Conservation (phyloP, 2,329 filamentous ascomycete genomes). For the Lasiodiplodia hormozganensis region DNA sequence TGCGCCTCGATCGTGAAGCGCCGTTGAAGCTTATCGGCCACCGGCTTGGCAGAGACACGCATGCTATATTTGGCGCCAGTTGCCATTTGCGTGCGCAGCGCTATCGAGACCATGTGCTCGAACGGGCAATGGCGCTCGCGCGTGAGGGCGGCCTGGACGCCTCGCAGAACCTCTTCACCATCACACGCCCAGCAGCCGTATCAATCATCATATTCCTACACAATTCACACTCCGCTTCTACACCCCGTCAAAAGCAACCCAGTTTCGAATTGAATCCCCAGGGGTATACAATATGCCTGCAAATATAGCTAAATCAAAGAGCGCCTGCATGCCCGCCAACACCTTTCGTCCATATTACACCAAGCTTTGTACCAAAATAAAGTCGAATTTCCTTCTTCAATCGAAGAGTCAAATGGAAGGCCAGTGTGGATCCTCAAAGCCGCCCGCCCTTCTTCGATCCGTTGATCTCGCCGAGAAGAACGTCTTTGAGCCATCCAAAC, state of each 20-base stretch:
- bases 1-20: conserved; percentile 1
- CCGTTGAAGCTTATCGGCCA: conserved; percentile 17
- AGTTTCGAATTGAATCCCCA: conserved; percentile 19
- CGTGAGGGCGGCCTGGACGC: conserved; percentile 11
- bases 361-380: conserved; percentile 5
- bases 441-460: neutral
- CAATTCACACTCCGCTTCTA: neutral
- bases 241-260: neutral
- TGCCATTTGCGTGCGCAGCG: neutral
- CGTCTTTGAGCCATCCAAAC: conserved; percentile 8
- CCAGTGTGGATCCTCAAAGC: conserved; percentile 5
- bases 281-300: conserved; percentile 26
- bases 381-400: conserved; percentile 1
- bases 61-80: conserved; percentile 1
- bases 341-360: conserved; percentile 6
- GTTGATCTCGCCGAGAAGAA: neutral
- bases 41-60: neutral
- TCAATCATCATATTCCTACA: neutral
- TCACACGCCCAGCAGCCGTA: neutral
- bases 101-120: conserved; percentile 1
- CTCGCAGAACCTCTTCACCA: conserved; percentile 4
- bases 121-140: neutral
- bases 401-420: conserved; percentile 10
- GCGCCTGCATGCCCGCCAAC: conserved; percentile 16
- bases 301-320: conserved; percentile 20